Evolutionary conservation across 1,284 basidiomycete genomes (phyloP), one percentile per base, ranked within the genome.

Genomic region (Cystobasidium sp.): DNA sequence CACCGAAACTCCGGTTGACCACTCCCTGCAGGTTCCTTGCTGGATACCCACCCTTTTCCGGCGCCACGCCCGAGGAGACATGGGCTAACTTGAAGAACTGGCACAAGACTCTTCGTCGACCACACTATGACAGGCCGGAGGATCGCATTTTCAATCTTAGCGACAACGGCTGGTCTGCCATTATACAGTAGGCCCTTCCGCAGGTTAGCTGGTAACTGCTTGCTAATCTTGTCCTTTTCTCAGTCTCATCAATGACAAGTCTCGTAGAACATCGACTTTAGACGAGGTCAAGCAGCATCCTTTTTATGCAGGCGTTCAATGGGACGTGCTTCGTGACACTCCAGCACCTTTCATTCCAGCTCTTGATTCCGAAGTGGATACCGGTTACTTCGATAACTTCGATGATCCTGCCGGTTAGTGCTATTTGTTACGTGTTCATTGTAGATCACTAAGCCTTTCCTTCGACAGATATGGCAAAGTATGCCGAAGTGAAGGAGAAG

Each of bases 71-170:
- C 0, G 96, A 99, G 80, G 97, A 99, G 84, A 99, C 97, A 0
- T 99, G 97, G 94, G 94, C 94, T 22, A 99, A 99, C 83, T 85
- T 99, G 78, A 98, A 98, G 84, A 98, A 97, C 82, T 99, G 97
- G 97, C 88, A 90, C 31, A 91, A 91, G 78, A 81, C 95, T 3
- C 86, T 99, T 4, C 86, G 91, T 22, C 84, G 97, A 76, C 97
- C 97, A 0, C 91, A 97, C 78, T 99, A 99, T 80, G 94, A 97
- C 81, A 91, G 92, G 78, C 91, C 92, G 2, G 95, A 99, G 82
- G 97, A 99, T 83, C 85, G 96, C 67, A 94, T 99, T 79, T 99
- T 99, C 86, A 99, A 99, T 84, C 85, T 99, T 77, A 88, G 88
- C 2, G 96, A 99, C 82, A 84, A 90, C 9, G 94, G 95, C 0